Base-by-base conservation (phyloP, 1,139 yeast genomes). In the Scheffersomyces titani region DNA sequence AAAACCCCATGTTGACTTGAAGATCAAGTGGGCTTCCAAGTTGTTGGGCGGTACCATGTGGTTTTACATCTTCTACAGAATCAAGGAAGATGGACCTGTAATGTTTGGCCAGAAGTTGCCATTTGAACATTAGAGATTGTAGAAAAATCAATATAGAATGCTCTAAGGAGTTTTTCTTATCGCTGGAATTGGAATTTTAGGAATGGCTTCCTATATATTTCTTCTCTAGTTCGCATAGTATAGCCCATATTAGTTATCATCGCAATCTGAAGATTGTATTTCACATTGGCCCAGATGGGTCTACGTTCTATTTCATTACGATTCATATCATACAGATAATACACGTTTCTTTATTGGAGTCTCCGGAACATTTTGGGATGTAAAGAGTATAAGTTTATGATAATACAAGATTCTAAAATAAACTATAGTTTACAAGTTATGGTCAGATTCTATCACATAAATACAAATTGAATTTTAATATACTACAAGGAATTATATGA, bases 41-140 rank as follows among this genome's bases (percentile, higher is more conserved):
- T 70, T 81, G 47, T 80, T 90, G 55, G 96, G 96, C 7, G 96
- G 93, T 51, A 83, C 92, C 60, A 88, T 89, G 93, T 89, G 94
- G 92, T 90, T 89, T 73, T 90, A 91, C 88, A 83, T 90, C 62
- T 82, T 90, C 71, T 89, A 89, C 81, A 80, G 96, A 72, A 77
- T 89, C 52, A 87, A 88, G 73, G 88, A 89, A 73, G 93, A 86
- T 63, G 86, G 86, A 61, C 84, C 85, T 59, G 85, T 83, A 48
- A 82, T 86, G 80, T 77, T 81, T 65, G 88, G 81, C 40, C 71
- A 72, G 56, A 77, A 76, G 63, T 71, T 75, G 64, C 81, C 82
- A 50, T 77, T 77, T 60, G 81, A 77, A 69, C 74, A 74, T 63
- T 79, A 76, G 22, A 46, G 11, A 6, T 58, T 70, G 67, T 50